Evolutionary conservation across 208 protist genomes (phyloP), one percentile per base, ranked within the genome.

Genomic region (Leishmania lainsoni): DNA sequence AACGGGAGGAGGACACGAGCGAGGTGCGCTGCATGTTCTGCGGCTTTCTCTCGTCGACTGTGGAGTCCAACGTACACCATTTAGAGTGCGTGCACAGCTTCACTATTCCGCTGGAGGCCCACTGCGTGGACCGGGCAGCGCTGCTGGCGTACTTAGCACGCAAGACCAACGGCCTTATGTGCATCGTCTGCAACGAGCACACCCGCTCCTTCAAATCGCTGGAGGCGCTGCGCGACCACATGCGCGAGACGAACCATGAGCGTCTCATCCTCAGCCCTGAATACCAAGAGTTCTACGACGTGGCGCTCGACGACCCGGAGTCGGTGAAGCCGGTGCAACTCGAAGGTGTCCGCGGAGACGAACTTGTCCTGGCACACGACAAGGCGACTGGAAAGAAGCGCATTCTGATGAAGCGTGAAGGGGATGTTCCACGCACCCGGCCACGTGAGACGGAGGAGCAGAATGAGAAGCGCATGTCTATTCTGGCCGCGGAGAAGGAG

Each of bases 131-230:
- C 78, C 78, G 87, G 4, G 45, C 65, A 16, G 95, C 89, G 5
- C 84, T 98, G 49, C 77, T 98, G 22, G 78, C 70, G 5, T 98
- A 98, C 74, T 72, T 98, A 29, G 88, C 95, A 22, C 95, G 95
- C 0, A 98, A 98, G 85, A 85, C 93, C 59, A 98, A 97, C 74
- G 95, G 95, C 69, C 84, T 97, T 2, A 75, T 98, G 71, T 98
- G 95, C 80, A 83, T 98, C 42, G 95, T 98, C 17, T 98, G 95
- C 87, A 93, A 92, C 56, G 92, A 94, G 80, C 92, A 93, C 71
- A 97, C 93, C 3, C 87, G 86, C 49, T 87, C 88, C 35, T 95
- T 93, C 70, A 5, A 75, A 14, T 94, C 93, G 32, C 81, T 98
- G n/a, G 89, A 89, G 32, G 92, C 93, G 5, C 86, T 98, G 59